A percentile compares a stretch with the other conserved stretches of the same genome.
These are phyloP conservation scores for Lactifluus pinguis DNA, from an alignment of 768 basidiomycete genomes.

Conservation along the genomic window DNA sequence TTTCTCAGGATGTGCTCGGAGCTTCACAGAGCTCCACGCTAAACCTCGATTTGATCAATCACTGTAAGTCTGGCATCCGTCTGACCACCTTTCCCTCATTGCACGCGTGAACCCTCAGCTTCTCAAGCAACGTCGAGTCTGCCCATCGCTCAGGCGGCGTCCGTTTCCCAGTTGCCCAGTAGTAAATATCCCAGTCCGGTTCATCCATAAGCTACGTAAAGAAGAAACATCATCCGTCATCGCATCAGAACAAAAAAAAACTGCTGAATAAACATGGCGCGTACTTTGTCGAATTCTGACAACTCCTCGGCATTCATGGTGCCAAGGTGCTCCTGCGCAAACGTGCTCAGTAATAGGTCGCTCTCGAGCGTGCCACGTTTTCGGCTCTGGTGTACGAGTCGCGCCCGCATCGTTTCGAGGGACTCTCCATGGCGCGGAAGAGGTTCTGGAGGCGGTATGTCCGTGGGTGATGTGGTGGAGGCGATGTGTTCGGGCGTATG, in stretches of 20 bases:
- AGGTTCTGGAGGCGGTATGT: constrained; percentile 46
- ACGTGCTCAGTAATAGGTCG: constrained; percentile 88
- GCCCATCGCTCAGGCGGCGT: constrained; percentile 72
- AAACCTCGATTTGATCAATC: background rate
- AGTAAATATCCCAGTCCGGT: constrained; percentile 96
- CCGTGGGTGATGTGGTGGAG: constrained; percentile 34
- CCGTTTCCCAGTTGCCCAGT: constrained; percentile 85
- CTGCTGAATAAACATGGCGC: constrained; percentile 14
- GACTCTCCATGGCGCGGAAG: constrained; percentile 55
- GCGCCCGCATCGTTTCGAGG: constrained; percentile 59
- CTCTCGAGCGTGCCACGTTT: constrained; percentile 94
- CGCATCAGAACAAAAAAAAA: background rate
- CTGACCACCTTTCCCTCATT: constrained; percentile 94
- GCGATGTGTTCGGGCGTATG: constrained; percentile 67
- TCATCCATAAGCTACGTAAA: constrained; percentile 70
- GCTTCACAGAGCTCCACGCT: background rate
- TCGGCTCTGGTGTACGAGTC: constrained; percentile 82
- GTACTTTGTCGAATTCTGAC: constrained; percentile 84
- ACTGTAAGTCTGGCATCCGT: constrained; percentile 70
- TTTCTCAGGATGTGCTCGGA: background rate
- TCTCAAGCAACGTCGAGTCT: constrained; percentile 50
- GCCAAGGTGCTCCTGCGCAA: constrained; percentile 71
- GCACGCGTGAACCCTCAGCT: constrained; percentile 68
- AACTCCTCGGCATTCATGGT: constrained; percentile 65
- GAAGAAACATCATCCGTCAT: background rate